Base-by-base conservation (phyloP, 106 monocot genomes). In the Chionographis japonica region DNA sequence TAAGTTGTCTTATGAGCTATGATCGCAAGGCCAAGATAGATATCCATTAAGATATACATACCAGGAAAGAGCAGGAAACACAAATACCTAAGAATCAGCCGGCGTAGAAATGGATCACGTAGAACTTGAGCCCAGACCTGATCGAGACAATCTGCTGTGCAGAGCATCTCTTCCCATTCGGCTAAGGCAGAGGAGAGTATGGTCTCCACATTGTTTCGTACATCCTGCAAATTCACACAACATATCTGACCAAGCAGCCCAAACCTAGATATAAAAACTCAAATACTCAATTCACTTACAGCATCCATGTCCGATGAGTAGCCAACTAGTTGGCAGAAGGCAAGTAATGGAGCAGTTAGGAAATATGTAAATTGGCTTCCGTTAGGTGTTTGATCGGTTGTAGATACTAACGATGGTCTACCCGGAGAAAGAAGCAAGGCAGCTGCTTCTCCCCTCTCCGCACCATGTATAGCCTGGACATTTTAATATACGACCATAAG, bases 301-400 rank as follows among this genome's bases (percentile, higher is more conserved):
- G 15, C 68, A 37, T 84, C 78, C 49, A 85, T 49, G 72, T 89
- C 84, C 52, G 75, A 70, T 61, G 79, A 52, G 52, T 92, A 67
- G 14, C 89, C 82, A 43, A 83, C 79, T 77, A 97, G 66, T 60
- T 87, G 80, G 78, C 80, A 87, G 70, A 92, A 97, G 17, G 97
- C 97, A 67, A 74, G 82, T 37, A 97, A 68, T 58, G 97, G 97
- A 74, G 89, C 75, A 74, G 97, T 90, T 62, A 97, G 74, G 63
- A 97, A 97, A 68, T 80, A 85, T 51, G 97, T 92, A 83, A 97
- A 97, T 67, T 82, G 84, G 58, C 89, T 97, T 72, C 97, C 89
- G 60, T 55, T 62, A 27, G 67, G 41, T 27, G 77, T 56, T 73
- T 38, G 35, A 69, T 85, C 84, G 52, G 75, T 65, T 63, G 78